Base-by-base conservation (phyloP, 2,329 filamentous ascomycete species). In the Phaeosphaeriaceae sp. region DNA sequence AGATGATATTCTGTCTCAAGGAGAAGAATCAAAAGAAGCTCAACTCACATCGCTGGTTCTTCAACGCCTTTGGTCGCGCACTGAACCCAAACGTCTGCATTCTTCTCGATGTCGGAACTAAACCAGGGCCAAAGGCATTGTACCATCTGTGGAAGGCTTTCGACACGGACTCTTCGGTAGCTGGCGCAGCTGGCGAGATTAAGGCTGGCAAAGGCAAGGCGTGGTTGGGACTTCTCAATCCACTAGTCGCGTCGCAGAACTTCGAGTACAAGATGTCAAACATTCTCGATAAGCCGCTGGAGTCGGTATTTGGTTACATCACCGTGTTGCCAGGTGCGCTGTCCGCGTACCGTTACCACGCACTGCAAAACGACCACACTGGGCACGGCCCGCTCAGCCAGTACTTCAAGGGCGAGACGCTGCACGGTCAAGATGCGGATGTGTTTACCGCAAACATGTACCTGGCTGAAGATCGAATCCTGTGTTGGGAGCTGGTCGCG, bases 181-280 rank as follows among this genome's bases (percentile, higher is more conserved):
- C 94, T 0, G 96, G 95, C 49, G 95, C 95, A 24, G 97, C 95
- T 63, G 95, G 95, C 66, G 95, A 99, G 78, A 99, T 99, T 78
- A 97, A 94, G 76, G 95, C 95, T 0, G 96, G 96, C 80, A 96
- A 97, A 77, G 95, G 95, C 7, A 92, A 89, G 66, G 88, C 86
- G 22, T 93, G 92, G 73, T 82, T 88, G 5, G 92, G 94, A 62
- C 84, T 99, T 17, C 82, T 99, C 47, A 99, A 99, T 71, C 95
- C 95, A 0, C 84, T 99, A 6, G 94, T 99, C 17, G 95, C 95
- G 0, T 96, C 93, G 47, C 95, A 99, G 72, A 99, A 99, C 76
- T 99, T 99, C 67, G 95, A 99, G 82, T 99, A 99, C 83, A 99
- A 99, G 79, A 97, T 99, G 92, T 97, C 93, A 42, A 99, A 99